Conservation (phyloP, 768 basidiomycete species). For the Neoboletus magnificus region DNA sequence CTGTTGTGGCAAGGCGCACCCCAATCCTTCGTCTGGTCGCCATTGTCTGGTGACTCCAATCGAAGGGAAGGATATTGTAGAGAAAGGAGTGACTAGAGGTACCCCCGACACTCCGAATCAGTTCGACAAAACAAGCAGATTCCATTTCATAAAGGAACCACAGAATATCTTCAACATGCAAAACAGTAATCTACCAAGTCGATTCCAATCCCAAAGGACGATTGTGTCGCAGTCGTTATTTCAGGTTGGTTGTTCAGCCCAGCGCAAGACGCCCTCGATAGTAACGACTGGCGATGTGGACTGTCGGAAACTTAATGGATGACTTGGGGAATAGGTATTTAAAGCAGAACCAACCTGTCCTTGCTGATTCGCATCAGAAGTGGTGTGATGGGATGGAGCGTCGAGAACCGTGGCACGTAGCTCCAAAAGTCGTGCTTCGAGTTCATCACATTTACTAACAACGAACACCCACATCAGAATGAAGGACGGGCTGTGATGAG, state of each 20-base stretch:
- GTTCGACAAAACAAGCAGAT: neutral
- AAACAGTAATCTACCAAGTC: neutral
- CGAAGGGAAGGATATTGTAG: neutral
- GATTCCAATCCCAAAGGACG: neutral
- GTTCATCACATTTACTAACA: conserved; percentile 64
- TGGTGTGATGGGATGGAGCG: neutral
- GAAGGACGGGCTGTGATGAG: neutral
- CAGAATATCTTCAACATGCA: neutral
- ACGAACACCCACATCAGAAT: conserved; percentile 8
- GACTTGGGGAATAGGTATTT: neutral
- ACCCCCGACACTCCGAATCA: conserved; percentile 17
- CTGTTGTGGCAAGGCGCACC: conserved; percentile 70
- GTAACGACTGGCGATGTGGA: conserved; percentile 10
- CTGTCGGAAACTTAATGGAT: conserved; percentile 6
- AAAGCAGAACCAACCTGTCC: conserved; percentile 16
- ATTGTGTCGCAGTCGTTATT: neutral
- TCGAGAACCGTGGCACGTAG: conserved; percentile 37
- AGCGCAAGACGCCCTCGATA: conserved; percentile 46
- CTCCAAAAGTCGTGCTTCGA: conserved; percentile 61
- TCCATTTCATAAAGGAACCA: neutral
- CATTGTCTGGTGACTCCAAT: conserved; percentile 38
- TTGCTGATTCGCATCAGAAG: conserved; percentile 1
- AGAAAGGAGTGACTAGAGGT: conserved; percentile 4
- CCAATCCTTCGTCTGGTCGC: conserved; percentile 74
- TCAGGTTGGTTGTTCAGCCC: conserved; percentile 51